A percentile compares a stretch with the other conserved stretches of the same genome.
These are phyloP conservation scores for Chaetoceros tenuissimus DNA, from an alignment of 108 stramenopile genomes.

Conservation along the genomic window DNA sequence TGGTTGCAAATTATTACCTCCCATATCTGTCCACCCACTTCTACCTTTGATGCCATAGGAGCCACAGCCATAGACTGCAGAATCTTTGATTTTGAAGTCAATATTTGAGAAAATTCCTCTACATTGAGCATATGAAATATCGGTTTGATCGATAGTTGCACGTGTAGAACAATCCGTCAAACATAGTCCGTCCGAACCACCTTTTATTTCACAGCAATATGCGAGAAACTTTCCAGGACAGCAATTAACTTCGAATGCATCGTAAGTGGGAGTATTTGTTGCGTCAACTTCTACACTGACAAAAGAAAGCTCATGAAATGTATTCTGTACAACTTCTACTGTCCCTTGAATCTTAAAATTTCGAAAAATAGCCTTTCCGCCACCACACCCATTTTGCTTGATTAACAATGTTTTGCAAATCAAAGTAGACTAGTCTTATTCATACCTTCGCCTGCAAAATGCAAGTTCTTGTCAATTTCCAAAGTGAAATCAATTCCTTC, in stretches of 20 bases:
- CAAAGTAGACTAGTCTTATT: background rate
- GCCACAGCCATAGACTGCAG: background rate
- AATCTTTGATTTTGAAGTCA: background rate
- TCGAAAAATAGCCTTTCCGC: background rate
- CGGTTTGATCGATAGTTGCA: background rate
- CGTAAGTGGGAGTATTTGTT: background rate
- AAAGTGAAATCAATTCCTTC: background rate
- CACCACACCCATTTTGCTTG: background rate
- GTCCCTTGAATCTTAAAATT: background rate
- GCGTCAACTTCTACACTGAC: background rate
- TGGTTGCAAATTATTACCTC: background rate
- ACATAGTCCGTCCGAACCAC: background rate
- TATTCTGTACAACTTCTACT: background rate
- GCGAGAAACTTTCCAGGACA: background rate
- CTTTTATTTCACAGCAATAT: background rate
- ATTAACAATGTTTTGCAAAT: background rate
- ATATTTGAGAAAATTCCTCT: background rate
- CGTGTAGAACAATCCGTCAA: background rate
- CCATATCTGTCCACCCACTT: background rate
- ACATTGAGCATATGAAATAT: background rate
- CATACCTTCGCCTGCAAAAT: background rate
- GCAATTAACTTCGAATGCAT: background rate
- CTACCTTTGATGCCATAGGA: constrained; percentile 1
- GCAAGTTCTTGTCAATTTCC: background rate
- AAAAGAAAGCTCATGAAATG: background rate